Conservation (phyloP, 2,329 filamentous ascomycete genomes). For the Fusarium robinianum region DNA sequence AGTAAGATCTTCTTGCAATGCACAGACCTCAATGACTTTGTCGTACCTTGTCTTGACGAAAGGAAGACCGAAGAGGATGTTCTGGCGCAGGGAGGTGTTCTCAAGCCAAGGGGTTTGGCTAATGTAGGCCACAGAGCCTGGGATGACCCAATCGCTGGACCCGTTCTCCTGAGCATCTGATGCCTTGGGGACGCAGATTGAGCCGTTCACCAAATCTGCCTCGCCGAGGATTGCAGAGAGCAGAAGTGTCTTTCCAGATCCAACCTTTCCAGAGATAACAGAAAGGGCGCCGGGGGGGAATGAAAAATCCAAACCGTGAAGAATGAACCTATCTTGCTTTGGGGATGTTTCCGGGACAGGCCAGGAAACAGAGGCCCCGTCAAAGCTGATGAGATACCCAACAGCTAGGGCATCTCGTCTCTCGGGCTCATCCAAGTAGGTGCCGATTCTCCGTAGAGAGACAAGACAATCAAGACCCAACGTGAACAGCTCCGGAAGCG, state of each 20-base stretch:
- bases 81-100: slow-evolving; percentile 74
- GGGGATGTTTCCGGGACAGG: slow-evolving; percentile 64
- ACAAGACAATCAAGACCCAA: slow-evolving; percentile 73
- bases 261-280: slow-evolving; percentile 75
- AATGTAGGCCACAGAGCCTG: slow-evolving; percentile 71
- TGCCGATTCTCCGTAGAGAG: slow-evolving; percentile 69
- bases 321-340: slow-evolving; percentile 63
- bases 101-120: slow-evolving; percentile 83
- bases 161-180: slow-evolving; percentile 59
- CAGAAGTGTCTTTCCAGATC: slow-evolving; percentile 75
- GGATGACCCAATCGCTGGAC: slow-evolving; percentile 68
- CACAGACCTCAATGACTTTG: slow-evolving; percentile 71
- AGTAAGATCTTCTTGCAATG: slow-evolving; percentile 72
- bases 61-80: slow-evolving; percentile 76
- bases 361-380: slow-evolving; percentile 72
- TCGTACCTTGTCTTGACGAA: slow-evolving; percentile 68
- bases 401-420: slow-evolving; percentile 57
- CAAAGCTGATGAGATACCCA: slow-evolving; percentile 65
- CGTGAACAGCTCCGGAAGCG: slow-evolving; percentile 73
- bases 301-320: slow-evolving; percentile 64
- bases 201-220: slow-evolving; percentile 67
- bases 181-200: slow-evolving; percentile 57
- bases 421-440: slow-evolving; percentile 69
- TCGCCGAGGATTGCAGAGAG: slow-evolving; percentile 75
- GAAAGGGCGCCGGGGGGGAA: slow-evolving; percentile 73